Percentiles rank a stretch among this genome's conserved stretches.
Evolutionary conservation across 306 rosid genomes (phyloP).

Genomic region (Styphnolobium japonicum): DNA sequence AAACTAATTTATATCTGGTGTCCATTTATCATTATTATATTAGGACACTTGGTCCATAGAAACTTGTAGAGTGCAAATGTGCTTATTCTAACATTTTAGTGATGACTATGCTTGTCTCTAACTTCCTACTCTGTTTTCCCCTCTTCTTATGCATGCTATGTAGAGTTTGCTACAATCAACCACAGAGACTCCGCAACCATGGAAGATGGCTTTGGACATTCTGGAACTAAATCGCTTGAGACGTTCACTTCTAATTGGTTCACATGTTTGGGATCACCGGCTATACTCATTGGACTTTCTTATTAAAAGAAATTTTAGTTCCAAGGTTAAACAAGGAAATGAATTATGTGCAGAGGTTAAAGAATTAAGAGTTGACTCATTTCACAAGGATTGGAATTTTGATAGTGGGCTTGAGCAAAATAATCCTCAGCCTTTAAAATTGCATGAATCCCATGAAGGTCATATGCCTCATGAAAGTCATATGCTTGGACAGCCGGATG

Average conservation of each 20-base stretch:
- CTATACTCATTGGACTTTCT: slow-evolving; percentile 64
- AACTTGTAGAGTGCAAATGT: slow-evolving; percentile 15
- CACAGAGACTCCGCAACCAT: slow-evolving; percentile 39
- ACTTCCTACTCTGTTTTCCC: not conserved
- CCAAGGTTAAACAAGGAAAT: slow-evolving; percentile 42
- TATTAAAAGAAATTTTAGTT: slow-evolving; percentile 42
- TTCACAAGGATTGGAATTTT: slow-evolving; percentile 36
- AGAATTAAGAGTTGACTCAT: slow-evolving; percentile 43
- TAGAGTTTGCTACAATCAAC: slow-evolving; percentile 67
- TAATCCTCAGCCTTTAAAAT: slow-evolving; percentile 34
- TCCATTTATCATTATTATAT: not conserved
- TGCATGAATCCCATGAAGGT: slow-evolving; percentile 40
- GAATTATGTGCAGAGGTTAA: slow-evolving; percentile 36
- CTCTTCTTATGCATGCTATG: not conserved
- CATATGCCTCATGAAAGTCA: slow-evolving; percentile 37
- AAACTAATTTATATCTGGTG: not conserved
- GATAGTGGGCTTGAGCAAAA: slow-evolving; percentile 34
- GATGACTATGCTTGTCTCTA: slow-evolving; percentile 6
- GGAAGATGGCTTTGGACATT: slow-evolving; percentile 52
- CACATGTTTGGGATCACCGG: slow-evolving; percentile 88
- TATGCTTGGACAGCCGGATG: slow-evolving; percentile 31
- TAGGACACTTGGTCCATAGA: not conserved
- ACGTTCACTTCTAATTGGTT: slow-evolving; percentile 75
- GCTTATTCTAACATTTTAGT: not conserved
- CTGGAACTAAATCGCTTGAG: slow-evolving; percentile 79